Base-by-base conservation (phyloP, 768 basidiomycete species). In the Boletus rubropictus region DNA sequence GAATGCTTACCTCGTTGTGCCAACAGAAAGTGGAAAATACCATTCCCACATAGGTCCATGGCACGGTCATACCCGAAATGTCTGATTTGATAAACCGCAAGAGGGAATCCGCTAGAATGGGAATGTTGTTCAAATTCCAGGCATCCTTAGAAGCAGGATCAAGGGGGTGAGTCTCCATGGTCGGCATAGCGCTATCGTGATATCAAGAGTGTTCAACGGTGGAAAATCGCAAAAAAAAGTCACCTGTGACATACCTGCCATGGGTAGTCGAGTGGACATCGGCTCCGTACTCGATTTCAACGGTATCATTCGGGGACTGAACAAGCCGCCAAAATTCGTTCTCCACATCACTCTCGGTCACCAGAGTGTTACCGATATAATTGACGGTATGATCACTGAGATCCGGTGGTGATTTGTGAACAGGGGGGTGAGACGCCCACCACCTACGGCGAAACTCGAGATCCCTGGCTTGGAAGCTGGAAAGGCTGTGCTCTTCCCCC, bases 21-120 rank as follows among this genome's bases (percentile, higher is more conserved):
- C 96, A 99, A 64, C 95, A 98, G 68, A 99, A 99, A 3, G 96
- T 95, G 12, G 94, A 95, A 65, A 99, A 99, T 15, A 92, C 76
- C 95, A 98, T 98, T 39, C 96, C 96, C 51, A 98, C 91, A 65
- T 99, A 99, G 31, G 90, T 96, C 94, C 93, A 97, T 10, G 94
- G 94, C 9, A 97, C 91, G 2, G 95, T 98, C 95, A 99, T 99
- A 12, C 96, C 96, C 44, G 94, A 97, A 46, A 99, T 96, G 65
- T 98, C 94, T 4, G 92, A 94, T 69, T 97, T 96, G 72, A 99
- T 96, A 67, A 85, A 99, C 11, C 96, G 88, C 28, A 99, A 77
- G 10, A 99, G 79, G 24, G 95, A 98, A 49, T 95, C 90, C 1
- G 85, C 77, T 10, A 95, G 70, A 52, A 98, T 96, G 5, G 96